phyloP scores from a whole-genome alignment of 352 stramenopile genomes.

The Phytophthora pseudosyringae region DNA sequence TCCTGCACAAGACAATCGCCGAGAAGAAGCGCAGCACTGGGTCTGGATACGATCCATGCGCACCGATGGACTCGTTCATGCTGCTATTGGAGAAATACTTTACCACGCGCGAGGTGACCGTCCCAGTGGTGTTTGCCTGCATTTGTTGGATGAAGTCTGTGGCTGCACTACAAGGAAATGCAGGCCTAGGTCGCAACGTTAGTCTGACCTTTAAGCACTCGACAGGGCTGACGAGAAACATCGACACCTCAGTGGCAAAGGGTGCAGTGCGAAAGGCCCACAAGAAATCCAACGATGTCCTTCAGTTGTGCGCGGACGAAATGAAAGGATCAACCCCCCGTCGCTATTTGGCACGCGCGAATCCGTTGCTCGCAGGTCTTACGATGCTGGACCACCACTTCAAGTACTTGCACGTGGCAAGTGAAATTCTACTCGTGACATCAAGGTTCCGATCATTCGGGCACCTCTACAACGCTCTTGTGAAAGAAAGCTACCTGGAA shows the following conservation, averaged over 20 bases:
- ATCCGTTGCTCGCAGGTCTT: conserved; percentile 39
- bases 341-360: conserved; percentile 23
- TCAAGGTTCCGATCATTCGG: conserved; percentile 37
- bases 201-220: conserved; percentile 34
- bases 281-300: not conserved
- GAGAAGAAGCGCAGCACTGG: conserved; percentile 15
- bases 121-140: conserved; percentile 34
- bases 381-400: conserved; percentile 40
- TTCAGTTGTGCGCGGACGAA: conserved; percentile 1
- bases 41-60: conserved; percentile 7
- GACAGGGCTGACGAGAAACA: conserved; percentile 21
- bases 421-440: conserved; percentile 31
- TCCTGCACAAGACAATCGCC: conserved; percentile 33
- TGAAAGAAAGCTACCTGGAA: conserved; percentile 25
- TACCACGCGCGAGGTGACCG: conserved; percentile 14
- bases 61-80: conserved; percentile 14
- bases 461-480: conserved; percentile 43
- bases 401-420: conserved; percentile 28
- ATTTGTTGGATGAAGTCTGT: conserved; percentile 44
- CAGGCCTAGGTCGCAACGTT: conserved; percentile 18
- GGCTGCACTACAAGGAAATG: conserved; percentile 35
- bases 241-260: conserved; percentile 25
- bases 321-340: not conserved
- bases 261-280: conserved; percentile 18
- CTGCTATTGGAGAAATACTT: conserved; percentile 11